Percentiles rank a stretch among this genome's conserved stretches.
Evolutionary conservation across 1,284 basidiomycete genomes (phyloP).

Genomic region (Inonotus obliquus): DNA sequence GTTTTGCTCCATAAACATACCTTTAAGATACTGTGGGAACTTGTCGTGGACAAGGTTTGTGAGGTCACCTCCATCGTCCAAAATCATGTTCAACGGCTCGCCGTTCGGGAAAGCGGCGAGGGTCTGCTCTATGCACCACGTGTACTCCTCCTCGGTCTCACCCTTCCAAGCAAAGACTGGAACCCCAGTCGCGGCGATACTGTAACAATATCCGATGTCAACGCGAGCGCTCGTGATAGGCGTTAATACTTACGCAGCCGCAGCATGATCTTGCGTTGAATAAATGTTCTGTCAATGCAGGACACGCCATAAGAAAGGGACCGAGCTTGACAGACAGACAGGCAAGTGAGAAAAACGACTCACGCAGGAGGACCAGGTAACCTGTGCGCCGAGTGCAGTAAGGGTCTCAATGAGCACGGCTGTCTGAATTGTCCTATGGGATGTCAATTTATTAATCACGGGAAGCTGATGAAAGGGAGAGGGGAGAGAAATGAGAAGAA

Average conservation of each 20-base stretch:
- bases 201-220: constrained; percentile 25
- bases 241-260: constrained; percentile 73
- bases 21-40: constrained; percentile 82
- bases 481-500: neutral
- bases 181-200: constrained; percentile 96
- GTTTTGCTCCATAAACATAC: constrained; percentile 33
- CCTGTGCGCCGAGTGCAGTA: constrained; percentile 91
- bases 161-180: constrained; percentile 99
- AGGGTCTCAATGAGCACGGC: constrained; percentile 97
- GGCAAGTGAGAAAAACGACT: constrained; percentile 28
- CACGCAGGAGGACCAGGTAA: constrained; percentile 98
- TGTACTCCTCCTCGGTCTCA: constrained; percentile 98
- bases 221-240: neutral
- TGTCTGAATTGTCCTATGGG: constrained; percentile 87
- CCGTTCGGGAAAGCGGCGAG: constrained; percentile 77
- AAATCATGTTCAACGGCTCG: constrained; percentile 95
- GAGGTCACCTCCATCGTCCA: constrained; percentile 98
- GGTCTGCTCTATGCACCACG: constrained; percentile 98
- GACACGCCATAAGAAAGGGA: constrained; percentile 8
- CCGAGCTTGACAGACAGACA: constrained; percentile 8
- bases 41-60: constrained; percentile 96
- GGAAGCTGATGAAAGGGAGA: constrained; percentile 8
- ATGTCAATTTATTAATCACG: constrained; percentile 12
- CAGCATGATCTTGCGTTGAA: constrained; percentile 99
- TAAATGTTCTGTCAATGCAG: constrained; percentile 81